These are phyloP conservation scores for Melastoma candidum DNA, from an alignment of 441 rosid species.

Conservation along the genomic window DNA sequence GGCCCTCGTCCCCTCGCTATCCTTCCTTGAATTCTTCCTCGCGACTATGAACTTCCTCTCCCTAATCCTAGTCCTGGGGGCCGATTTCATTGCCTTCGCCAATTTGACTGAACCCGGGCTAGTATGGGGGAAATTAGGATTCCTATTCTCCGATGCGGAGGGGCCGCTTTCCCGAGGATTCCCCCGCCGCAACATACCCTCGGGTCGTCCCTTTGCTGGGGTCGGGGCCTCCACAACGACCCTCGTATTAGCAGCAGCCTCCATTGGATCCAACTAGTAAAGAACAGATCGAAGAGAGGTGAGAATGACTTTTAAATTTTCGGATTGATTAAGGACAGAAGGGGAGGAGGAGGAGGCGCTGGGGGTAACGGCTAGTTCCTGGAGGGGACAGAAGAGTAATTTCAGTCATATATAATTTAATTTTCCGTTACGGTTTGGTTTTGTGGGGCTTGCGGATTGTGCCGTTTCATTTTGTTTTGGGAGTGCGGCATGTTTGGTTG, in stretches of 20 bases:
- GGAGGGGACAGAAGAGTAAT: no score
- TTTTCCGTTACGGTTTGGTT: no score
- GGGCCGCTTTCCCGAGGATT: slow-evolving; percentile 16
- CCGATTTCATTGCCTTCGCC: slow-evolving; percentile 39
- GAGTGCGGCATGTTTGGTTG: no score
- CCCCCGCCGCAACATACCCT: slow-evolving; percentile 22
- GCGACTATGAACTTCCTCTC: slow-evolving; percentile 80
- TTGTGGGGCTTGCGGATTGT: no score
- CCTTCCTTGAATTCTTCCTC: slow-evolving; percentile 61
- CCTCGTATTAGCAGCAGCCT: neutral
- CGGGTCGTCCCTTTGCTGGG: slow-evolving; percentile 40
- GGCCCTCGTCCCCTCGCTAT: slow-evolving; percentile 17
- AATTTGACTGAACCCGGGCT: slow-evolving; percentile 36
- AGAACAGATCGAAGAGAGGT: no score
- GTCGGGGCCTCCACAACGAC: slow-evolving; percentile 20
- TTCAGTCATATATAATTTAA: no score
- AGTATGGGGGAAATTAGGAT: slow-evolving; percentile 45
- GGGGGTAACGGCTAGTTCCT: no score
- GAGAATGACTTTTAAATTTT: neutral
- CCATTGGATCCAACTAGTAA: no score
- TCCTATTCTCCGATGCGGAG: slow-evolving; percentile 44
- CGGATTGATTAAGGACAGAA: neutral
- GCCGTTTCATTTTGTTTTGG: no score
- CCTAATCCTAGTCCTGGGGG: slow-evolving; percentile 58
- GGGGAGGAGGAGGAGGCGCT: no score